A percentile compares a stretch with the other conserved stretches of the same genome.
These are phyloP conservation scores for Tripterygium wilfordii DNA, from an alignment of 177 flowering plant genomes.

Conservation along the genomic window DNA sequence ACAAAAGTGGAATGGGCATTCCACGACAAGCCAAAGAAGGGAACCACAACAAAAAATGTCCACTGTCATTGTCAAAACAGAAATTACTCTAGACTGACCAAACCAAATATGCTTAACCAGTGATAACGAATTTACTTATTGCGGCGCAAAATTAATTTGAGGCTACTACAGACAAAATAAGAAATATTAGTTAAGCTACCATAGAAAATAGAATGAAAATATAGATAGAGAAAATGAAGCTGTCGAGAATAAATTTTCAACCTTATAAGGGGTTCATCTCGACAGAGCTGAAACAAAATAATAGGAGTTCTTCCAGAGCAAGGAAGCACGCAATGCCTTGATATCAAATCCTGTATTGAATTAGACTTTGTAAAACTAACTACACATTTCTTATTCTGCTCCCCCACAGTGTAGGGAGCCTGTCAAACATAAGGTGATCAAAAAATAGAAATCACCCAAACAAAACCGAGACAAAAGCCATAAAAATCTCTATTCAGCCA, in stretches of 20 bases:
- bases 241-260: slow-evolving; percentile 6
- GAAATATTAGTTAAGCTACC: no score
- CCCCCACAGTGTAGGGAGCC: slow-evolving; percentile 18
- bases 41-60: no score
- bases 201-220: no score
- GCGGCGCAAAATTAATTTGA: no score
- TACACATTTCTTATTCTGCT: slow-evolving; percentile 9
- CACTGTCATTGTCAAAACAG: no score
- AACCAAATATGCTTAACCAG: no score
- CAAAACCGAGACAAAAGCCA: slow-evolving; percentile 1
- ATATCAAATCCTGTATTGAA: slow-evolving; percentile 5
- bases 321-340: slow-evolving; percentile 21
- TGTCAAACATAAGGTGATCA: slow-evolving; percentile 11
- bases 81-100: no score
- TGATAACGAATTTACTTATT: no score
- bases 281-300: slow-evolving; percentile 10
- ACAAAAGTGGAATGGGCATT: no score
- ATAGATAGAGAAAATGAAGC: background rate
- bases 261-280: slow-evolving; percentile 15
- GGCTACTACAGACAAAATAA: no score
- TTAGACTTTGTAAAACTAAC: slow-evolving; percentile 8
- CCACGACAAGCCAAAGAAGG: no score
- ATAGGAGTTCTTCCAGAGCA: slow-evolving; percentile 16
- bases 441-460: slow-evolving; percentile 8
- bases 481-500: slow-evolving; percentile 7